Base-by-base conservation (phyloP, 257 asterid genomes). In the Solanum lycopersicoides region DNA sequence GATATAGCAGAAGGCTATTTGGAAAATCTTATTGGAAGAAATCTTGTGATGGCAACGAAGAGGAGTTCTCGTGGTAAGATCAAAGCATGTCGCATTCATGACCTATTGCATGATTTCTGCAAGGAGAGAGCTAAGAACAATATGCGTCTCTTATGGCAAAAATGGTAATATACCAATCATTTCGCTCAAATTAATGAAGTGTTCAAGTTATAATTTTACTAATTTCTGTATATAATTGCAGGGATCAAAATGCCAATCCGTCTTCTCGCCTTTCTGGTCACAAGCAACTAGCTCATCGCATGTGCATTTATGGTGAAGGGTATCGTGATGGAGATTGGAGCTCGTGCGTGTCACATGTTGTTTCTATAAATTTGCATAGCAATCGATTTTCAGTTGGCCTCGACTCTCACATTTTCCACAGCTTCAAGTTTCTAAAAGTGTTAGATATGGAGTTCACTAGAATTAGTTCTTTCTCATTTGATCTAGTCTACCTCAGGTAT, bases 81-180 rank as follows among this genome's bases (percentile, higher is more conserved):
- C 50, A 89, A 88, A 87, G 5, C 89, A 18, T 84, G 87, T 59
- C 47, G 14, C 37, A 28, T 85, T 30, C 91, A 89, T 60, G 90
- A 89, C 56, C 68, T 88, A 13, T 65, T 87, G 71, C 86, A 85
- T 86, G 86, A 89, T 16, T 89, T 89, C 53, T 88, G 88, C 83
- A 11, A 7, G 44, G 53, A 5, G 5, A 87, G 88, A 72, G 87
- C 88, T 41, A 37, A 53, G 76, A 77, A 60, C 0, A 87, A 28
- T 14, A 50, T 50, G 20, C 0, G 8, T 50, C 59, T 50, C 59
- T 7, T 14, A 50, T 50, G 59, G 60, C 21, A 50, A 50, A 50
- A 50, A 50, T 50, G 60, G 60, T 50, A n/a, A 50, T 50, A 50
- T 50, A 50, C 23, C 23, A 50, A 50, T 50, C 60, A 50, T 50